A percentile compares a stretch with the other conserved stretches of the same genome.
phyloP scores from a whole-genome alignment of 139 green algal species.

The Monoraphidium neglectum region DNA sequence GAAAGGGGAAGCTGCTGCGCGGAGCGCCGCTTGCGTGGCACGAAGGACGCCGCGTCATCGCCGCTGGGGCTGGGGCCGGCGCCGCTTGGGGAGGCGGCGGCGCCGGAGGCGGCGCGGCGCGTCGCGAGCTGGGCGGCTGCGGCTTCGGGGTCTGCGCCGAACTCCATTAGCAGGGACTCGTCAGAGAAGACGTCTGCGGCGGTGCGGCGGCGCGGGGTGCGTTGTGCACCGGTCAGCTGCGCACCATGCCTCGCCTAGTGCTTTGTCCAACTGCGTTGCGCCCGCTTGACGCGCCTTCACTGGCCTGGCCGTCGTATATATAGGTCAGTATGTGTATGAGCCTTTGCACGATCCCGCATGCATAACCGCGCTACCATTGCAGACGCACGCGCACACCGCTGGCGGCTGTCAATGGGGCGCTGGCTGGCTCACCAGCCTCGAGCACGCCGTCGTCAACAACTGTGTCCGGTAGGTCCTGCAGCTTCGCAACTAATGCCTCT shows the following conservation, averaged over 20 bases:
- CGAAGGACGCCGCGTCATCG: neutral
- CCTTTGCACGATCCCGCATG: neutral
- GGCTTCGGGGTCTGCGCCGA: conserved; percentile 13
- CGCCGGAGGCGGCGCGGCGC: conserved; percentile 14
- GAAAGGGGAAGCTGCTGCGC: conserved; percentile 35
- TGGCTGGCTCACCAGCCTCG: neutral
- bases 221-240: no score
- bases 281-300: no score
- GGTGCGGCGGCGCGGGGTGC: neutral
- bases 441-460: conserved; percentile 1
- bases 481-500: conserved; percentile 38
- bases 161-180: conserved; percentile 22
- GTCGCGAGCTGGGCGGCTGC: conserved; percentile 18
- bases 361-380: neutral
- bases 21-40: conserved; percentile 29
- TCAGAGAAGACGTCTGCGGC: conserved; percentile 22
- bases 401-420: neutral
- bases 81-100: conserved; percentile 12
- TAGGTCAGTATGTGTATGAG: conserved; percentile 2
- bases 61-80: neutral
- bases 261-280: no score
- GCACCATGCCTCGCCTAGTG: no score
- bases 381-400: conserved; percentile 10
- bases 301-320: neutral
- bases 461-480: conserved; percentile 28